Percentiles rank a stretch among this genome's conserved stretches.
Conservation (phyloP, 208 protist genomes). For the Angomonas ambiguus region DNA sequence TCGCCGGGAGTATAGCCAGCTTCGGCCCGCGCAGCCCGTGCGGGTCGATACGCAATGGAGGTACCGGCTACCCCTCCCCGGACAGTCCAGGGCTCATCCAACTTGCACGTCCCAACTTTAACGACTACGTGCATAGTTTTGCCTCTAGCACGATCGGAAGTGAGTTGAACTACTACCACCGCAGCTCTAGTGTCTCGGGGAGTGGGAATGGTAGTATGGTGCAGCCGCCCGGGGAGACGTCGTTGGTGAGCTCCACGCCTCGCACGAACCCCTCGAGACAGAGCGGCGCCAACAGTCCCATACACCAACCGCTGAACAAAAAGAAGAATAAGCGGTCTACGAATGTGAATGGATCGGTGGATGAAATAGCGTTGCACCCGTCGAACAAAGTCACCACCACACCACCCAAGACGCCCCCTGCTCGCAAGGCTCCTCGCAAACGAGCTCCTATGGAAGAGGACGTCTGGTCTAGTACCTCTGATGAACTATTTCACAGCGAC, state of each 20-base stretch:
- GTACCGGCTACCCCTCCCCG: background rate
- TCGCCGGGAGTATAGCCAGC: background rate
- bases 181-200: background rate
- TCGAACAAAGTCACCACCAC: background rate
- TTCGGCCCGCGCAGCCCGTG: background rate
- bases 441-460: background rate
- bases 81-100: slow-evolving; percentile 5
- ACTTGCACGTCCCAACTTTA: background rate
- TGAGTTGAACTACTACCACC: background rate
- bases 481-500: slow-evolving; percentile 9
- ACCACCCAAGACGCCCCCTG: background rate
- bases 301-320: background rate
- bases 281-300: background rate
- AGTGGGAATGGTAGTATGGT: background rate
- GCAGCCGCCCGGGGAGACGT: background rate
- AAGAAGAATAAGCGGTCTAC: background rate
- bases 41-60: background rate
- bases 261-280: background rate
- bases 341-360: background rate
- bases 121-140: background rate
- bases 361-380: background rate
- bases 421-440: background rate
- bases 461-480: slow-evolving; percentile 3
- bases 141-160: background rate
- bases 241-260: background rate